Percentiles rank a stretch among this genome's conserved stretches.
phyloP scores from a whole-genome alignment of 805 yeast genomes.

The Yarrowia keelungensis region DNA sequence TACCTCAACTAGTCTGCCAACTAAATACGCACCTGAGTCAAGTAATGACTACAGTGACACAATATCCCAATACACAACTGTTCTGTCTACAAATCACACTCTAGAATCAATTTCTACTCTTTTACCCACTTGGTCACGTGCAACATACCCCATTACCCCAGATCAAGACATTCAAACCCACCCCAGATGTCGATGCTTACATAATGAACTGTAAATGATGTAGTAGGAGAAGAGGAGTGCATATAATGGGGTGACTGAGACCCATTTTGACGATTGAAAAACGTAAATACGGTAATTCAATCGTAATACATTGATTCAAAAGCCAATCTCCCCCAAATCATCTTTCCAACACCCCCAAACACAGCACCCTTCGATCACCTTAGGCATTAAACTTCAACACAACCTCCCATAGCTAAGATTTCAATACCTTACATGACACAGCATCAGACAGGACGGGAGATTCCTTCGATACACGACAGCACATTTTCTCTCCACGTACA shows the following conservation, averaged over 20 bases:
- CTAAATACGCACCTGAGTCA: no score
- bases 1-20: no score
- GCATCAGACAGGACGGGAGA: conserved; percentile 15
- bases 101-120: no score
- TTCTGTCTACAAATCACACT: no score
- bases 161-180: background rate
- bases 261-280: background rate
- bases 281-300: background rate
- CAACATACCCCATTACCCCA: background rate
- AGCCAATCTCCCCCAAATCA: no score
- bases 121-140: background rate
- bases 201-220: conserved; percentile 15
- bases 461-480: conserved; percentile 13
- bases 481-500: conserved; percentile 4
- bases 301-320: no score
- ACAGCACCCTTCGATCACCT: background rate
- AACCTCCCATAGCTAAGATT: conserved; percentile 23
- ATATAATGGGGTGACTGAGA: background rate
- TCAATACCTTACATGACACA: conserved; percentile 20
- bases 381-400: conserved; percentile 9
- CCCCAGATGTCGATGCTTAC: background rate
- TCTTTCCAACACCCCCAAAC: background rate
- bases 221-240: background rate
- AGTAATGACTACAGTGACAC: no score
- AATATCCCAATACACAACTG: no score